Base-by-base conservation (phyloP, 148 eudicot genomes). In the Beta vulgaris region DNA sequence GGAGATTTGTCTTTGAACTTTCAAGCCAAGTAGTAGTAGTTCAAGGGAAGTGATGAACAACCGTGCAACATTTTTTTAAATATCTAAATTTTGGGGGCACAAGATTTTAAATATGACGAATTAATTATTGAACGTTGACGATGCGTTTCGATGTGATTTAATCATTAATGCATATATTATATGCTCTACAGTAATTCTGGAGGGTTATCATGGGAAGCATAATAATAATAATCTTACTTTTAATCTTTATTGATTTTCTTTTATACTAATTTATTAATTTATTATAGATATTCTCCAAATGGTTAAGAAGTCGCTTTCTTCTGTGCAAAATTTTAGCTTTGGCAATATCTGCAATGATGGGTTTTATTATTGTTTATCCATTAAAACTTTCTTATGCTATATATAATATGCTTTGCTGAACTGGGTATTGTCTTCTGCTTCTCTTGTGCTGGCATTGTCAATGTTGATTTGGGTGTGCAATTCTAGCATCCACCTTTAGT, bases 281-380 rank as follows among this genome's bases (percentile, higher is more conserved):
- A 25, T 58, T n/a, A 46, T 61, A 61, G 44, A 49, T 37, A 40
- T 40, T 62, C 29, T 72, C 36, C 29, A 42, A 70, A 76, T 80
- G 71, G 83, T 71, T 80, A 76, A 75, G 79, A 37, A 49, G 76
- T 80, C 76, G 63, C 69, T 76, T 71, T 76, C 83, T 71, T 51
- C 61, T 75, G 72, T 75, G 73, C 71, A 23, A 71, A 76, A 76
- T 18, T 31, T 70, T 70, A 74, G 75, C 75, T 44, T 73, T 79
- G 67, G 34, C 40, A 25, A 58, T 53, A 68, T 76, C 29, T 69
- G 43, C 18, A 74, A 44, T 74, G 73, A 44, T 68, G 67, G 57
- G 35, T 62, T 74, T 28, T 65, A 40, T 57, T 25, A 15, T 54
- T 65, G 73, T 64, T 39, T 65, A 59, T 60, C 76, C 49, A 49